phyloP scores from a whole-genome alignment of 169 alveolate genomes.

The Plasmodium vinckei region DNA sequence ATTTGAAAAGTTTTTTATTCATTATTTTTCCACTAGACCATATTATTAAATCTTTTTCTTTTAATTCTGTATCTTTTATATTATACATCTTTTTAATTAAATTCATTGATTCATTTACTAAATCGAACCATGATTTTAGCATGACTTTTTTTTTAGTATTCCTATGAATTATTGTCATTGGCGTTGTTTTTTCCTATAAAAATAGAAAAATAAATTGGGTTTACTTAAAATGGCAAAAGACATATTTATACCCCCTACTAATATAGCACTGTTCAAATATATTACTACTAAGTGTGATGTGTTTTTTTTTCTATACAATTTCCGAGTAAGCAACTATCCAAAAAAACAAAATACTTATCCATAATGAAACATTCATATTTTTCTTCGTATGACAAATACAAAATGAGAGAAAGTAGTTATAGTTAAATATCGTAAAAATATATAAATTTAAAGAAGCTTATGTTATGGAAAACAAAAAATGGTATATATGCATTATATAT shows the following conservation, averaged over 20 bases:
- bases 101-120: slow-evolving; percentile 25
- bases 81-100: slow-evolving; percentile 20
- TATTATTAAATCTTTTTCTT: slow-evolving; percentile 26
- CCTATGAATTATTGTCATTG: slow-evolving; percentile 24
- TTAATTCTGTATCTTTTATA: slow-evolving; percentile 1
- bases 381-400: not conserved
- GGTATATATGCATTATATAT: too few species aligned
- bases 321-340: not conserved
- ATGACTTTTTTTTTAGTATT: slow-evolving; percentile 1
- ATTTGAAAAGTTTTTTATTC: slow-evolving; percentile 25
- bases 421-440: too few species aligned
- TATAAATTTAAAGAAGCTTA: too few species aligned
- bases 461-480: too few species aligned
- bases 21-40: slow-evolving; percentile 37
- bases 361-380: slow-evolving; percentile 5
- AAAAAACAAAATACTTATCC: not conserved
- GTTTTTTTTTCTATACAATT: not conserved
- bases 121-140: slow-evolving; percentile 11
- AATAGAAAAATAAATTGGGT: too few species aligned
- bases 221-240: not conserved
- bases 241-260: not conserved
- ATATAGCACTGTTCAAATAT: not conserved
- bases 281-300: not conserved
- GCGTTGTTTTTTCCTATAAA: slow-evolving; percentile 1
- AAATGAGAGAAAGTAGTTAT: too few species aligned